Base-by-base conservation (phyloP, 2,329 filamentous ascomycete species). In the Penicillium sp. region DNA sequence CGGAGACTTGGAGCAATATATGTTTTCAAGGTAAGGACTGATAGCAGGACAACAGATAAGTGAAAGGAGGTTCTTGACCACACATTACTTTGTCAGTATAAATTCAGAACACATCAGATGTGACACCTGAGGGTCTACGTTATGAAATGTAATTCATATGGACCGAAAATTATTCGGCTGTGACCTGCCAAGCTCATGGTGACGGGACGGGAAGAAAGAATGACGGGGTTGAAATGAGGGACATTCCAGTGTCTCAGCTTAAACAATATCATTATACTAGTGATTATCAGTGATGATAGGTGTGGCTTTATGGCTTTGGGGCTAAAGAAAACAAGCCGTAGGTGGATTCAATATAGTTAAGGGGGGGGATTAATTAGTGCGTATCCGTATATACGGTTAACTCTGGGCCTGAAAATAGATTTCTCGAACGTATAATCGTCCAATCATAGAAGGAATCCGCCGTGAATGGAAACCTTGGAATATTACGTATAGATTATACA, bases 381-480 rank as follows among this genome's bases (percentile, higher is more conserved):
- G 19, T 42, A 42, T 21, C 19, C 19, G 19, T 21, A 42, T 42
- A 11, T 42, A 42, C 39, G 6, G 5, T 22, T 22, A 6, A 21
- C 10, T 42, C 19, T 19, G 33, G 16, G 16, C 39, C 39, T 39
- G 35, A 42, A 39, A 42, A 42, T 42, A 42, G 39, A 42, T 13
- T 42, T 22, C 19, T 22, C 39, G 11, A 39, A 21, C n/a, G 4
- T 42, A 10, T 11, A 42, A 42, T 42, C 35, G 19, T 42, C 39
- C 39, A 42, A 42, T 42, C 39, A 22, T 1, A 7, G 19, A 14
- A 21, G 81, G 68, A 83, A 83, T 10, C 81, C 81, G 37, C 81
- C 81, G 46, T 83, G 76, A 51, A 82, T 82, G 3, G 81, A 81
- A 81, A 4, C 39, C 39, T 13, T 42, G 19, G 37, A 42, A 42